Base-by-base conservation (phyloP, 1,284 basidiomycete genomes). In the Ustilago bromivora region DNA sequence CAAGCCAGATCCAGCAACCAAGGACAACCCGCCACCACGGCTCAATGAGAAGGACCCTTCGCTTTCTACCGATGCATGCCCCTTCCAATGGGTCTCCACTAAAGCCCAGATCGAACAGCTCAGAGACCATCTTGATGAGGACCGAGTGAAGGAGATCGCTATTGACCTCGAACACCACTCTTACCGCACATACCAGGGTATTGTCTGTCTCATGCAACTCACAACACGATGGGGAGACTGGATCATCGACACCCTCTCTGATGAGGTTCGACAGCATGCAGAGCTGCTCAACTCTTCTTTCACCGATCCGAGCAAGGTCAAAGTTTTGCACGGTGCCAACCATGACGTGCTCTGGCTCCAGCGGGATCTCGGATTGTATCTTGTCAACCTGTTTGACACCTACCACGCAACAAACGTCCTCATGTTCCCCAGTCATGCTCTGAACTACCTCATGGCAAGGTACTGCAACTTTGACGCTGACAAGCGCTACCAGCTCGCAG, bases 271-370 rank as follows among this genome's bases (percentile, higher is more conserved):
- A 68, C 91, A 92, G 17, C 91, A 93, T 79, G 87, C 96, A 31
- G 91, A 93, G 53, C 85, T 86, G 54, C 81, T 90, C 51, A 90
- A 90, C 60, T 86, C 87, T 78, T 90, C 95, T 6, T 92, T 98
- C 77, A 92, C 94, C 1, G 89, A 98, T 86, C 93, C 95, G 0
- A 87, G 88, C 10, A 91, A 97, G 69, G 90, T 96, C 78, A 98
- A 98, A 89, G 94, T 86, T 35, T 71, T 85, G 15, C 96, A 99
- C 86, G 96, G 97, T 17, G 94, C 96, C 2, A 93, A 96, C 57
- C 94, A 92, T 74, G 96, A 99, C 85, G 92, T 99, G 28, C 88
- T 95, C 8, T 99, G 96, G 96, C 89, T 99, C 15, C 96, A 99
- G 86, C 93, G 95, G 85, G 93, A 99, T 85, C 95, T 98, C 85